phyloP scores from a whole-genome alignment of 768 basidiomycete species.

The Amanita subjunquillea region DNA sequence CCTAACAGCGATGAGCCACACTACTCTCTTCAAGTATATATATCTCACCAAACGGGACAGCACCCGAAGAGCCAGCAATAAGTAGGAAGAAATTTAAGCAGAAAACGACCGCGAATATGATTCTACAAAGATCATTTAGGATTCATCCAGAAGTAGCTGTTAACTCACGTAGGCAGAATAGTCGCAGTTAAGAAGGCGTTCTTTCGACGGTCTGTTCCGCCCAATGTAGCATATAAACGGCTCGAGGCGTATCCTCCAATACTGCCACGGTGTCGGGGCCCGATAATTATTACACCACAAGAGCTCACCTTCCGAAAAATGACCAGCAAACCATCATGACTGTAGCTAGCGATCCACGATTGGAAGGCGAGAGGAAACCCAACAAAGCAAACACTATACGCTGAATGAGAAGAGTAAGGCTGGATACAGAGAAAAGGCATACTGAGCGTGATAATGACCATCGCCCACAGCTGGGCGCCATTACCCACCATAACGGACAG shows the following conservation, averaged over 20 bases:
- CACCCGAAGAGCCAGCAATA: constrained; percentile 79
- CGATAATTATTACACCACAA: not conserved
- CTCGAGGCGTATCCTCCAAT: constrained; percentile 86
- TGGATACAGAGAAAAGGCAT: not conserved
- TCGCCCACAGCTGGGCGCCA: constrained; percentile 74
- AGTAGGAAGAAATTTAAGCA: constrained; percentile 88
- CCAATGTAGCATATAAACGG: constrained; percentile 70
- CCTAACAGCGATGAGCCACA: constrained; percentile 25
- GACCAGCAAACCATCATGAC: constrained; percentile 95
- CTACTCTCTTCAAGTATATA: not conserved
- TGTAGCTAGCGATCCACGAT: constrained; percentile 88
- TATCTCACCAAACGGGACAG: constrained; percentile 80
- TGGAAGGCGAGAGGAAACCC: constrained; percentile 92
- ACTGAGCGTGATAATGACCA: constrained; percentile 86
- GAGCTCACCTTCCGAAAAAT: constrained; percentile 70
- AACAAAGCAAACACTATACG: constrained; percentile 75
- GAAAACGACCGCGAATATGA: constrained; percentile 80
- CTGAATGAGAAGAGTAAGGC: not conserved
- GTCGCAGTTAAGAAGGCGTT: constrained; percentile 86
- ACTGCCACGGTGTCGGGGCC: constrained; percentile 24
- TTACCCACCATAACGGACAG: constrained; percentile 87
- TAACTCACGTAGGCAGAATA: constrained; percentile 69
- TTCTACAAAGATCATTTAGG: constrained; percentile 25
- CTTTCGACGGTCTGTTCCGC: constrained; percentile 67
- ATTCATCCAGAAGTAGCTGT: not conserved